Evolutionary conservation across 139 green algal species (phyloP), one percentile per base, ranked within the genome.

Genomic region (Zygnema circumcarinatum): DNA sequence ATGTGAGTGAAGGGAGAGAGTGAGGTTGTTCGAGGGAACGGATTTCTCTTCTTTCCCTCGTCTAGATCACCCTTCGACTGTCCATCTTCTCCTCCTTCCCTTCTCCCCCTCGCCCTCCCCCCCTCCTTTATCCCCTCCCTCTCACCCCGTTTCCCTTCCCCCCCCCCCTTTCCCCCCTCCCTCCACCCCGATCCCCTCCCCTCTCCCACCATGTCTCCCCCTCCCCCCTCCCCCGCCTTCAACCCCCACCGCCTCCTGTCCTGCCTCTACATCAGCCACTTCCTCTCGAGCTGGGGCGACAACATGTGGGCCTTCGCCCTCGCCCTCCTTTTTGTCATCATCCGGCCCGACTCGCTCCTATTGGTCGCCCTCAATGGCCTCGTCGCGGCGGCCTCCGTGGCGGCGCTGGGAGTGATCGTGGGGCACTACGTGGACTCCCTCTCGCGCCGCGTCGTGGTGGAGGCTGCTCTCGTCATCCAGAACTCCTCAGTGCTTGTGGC

Each of bases 301-400:
- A 84, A 40, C 35, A 87, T 87, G 81, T 87, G 81, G 81, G 81
- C 76, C 2, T 87, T 87, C 78, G 81, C 81, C 31, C 67, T 86
- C n/a, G 3, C 81, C 31, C 68, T 87, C 69, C n/a, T 87, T 39
- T 68, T 87, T 36, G 7, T 87, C 7, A n/a, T 31, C 20, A 87
- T 87, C 2, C 21, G 68, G 68, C 33, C 68, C 35, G 36, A 54
- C 36, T 87, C 81, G 2, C 81, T 87, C 29, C 68, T 87, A 3
- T 40, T 87, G 35, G 22, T 53, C 32, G 81, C 81, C 38, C 33
- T 87, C 16, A 84, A 86, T 67, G 81, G 81, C 1, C 33, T 87
- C 32, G 81, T 87, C 67, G 62, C 79, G 16, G 62, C 81, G 2
- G 68, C 2, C 67, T 87, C 68, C 68, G 68, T 86, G 3, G 68